Evolutionary conservation across 768 basidiomycete genomes (phyloP).

Genomic region (Boletus reticuloceps): DNA sequence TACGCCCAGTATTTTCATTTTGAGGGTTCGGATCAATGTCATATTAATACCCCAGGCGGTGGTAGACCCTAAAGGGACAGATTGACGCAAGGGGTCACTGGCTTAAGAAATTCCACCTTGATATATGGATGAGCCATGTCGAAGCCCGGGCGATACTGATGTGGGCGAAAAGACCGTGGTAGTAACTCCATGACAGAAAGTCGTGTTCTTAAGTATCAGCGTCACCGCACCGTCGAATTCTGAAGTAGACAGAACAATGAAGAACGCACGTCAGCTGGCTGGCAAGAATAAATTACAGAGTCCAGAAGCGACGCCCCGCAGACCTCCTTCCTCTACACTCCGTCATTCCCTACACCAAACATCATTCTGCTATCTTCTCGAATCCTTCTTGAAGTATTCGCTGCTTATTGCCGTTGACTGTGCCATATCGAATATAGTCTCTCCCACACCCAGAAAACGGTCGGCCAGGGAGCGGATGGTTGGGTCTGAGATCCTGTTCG

Average conservation of each 20-base stretch:
- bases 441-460: conserved; percentile 81
- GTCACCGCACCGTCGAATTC: conserved; percentile 1
- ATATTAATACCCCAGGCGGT: neutral
- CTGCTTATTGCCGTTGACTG: conserved; percentile 87
- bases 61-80: neutral
- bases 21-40: neutral
- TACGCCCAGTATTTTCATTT: neutral
- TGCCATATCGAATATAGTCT: conserved; percentile 83
- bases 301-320: conserved; percentile 19
- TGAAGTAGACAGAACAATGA: conserved; percentile 14
- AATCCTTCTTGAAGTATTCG: conserved; percentile 68
- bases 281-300: conserved; percentile 27
- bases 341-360: neutral
- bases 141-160: neutral
- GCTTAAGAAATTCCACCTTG: neutral
- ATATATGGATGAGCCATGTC: neutral
- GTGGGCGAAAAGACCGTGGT: conserved; percentile 6
- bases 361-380: conserved; percentile 29
- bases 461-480: conserved; percentile 76
- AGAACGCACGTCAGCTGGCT: conserved; percentile 25
- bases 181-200: conserved; percentile 2
- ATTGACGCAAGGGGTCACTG: neutral
- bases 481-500: conserved; percentile 69
- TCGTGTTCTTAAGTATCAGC: conserved; percentile 8
- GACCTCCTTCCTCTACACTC: conserved; percentile 6